phyloP scores from a whole-genome alignment of 805 yeast genomes.

The Cyberlindnera veronae region DNA sequence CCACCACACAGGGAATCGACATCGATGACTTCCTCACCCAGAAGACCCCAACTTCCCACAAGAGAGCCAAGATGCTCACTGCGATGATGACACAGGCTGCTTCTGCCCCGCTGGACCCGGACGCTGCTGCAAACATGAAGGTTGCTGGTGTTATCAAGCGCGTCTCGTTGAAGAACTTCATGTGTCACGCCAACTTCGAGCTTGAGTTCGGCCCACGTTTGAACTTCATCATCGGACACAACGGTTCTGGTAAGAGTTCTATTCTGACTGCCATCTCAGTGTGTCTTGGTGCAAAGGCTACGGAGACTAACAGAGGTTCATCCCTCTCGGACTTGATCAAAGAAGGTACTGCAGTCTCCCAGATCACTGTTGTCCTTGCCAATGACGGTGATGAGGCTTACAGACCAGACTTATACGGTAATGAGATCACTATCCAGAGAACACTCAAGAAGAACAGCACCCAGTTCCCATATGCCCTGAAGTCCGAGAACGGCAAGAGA shows the following conservation, averaged over 20 bases:
- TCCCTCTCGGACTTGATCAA: conserved; percentile 66
- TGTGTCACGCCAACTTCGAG: conserved; percentile 85
- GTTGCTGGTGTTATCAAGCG: conserved; percentile 63
- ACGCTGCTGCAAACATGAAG: conserved; percentile 4
- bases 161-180: conserved; percentile 67
- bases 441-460: conserved; percentile 50
- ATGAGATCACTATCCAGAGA: conserved; percentile 66
- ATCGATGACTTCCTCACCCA: conserved; percentile 22
- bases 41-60: conserved; percentile 6
- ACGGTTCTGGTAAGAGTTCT: conserved; percentile 92
- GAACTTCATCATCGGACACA: conserved; percentile 84
- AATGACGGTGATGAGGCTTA: conserved; percentile 68
- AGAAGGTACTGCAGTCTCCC: conserved; percentile 70
- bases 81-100: conserved; percentile 17
- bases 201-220: conserved; percentile 73
- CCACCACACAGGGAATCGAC: conserved; percentile 12
- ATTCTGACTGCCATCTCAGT: conserved; percentile 82
- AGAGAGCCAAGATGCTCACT: conserved; percentile 6
- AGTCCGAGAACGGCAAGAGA: conserved; percentile 46
- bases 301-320: conserved; percentile 81
- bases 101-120: conserved; percentile 3
- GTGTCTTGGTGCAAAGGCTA: conserved; percentile 85
- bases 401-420: conserved; percentile 64
- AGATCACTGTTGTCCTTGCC: conserved; percentile 58
- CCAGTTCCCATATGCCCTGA: conserved; percentile 49